Evolutionary conservation across 257 asterid genomes (phyloP).

Genomic region (Plectranthus barbatus): DNA sequence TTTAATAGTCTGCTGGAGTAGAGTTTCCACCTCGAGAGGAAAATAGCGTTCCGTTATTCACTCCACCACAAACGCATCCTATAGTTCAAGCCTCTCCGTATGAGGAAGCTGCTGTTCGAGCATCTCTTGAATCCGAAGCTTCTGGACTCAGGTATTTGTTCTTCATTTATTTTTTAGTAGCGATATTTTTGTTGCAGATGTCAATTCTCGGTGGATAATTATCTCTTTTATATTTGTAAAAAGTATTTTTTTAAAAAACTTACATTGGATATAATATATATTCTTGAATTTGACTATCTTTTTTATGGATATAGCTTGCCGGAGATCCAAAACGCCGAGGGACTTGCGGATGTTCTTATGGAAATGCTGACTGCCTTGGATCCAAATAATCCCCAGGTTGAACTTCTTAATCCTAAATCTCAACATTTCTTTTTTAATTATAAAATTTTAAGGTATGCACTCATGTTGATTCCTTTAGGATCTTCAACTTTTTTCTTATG

Average conservation of each 20-base stretch:
- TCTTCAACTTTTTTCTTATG: too few relatives aligned
- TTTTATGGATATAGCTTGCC: slow-evolving; percentile 42
- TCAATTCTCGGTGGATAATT: background rate
- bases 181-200: too few relatives aligned
- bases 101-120: slow-evolving; percentile 94
- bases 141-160: slow-evolving; percentile 79
- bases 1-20: slow-evolving; percentile 70
- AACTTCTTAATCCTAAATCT: background rate
- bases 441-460: too few relatives aligned
- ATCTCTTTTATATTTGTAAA: too few relatives aligned
- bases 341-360: slow-evolving; percentile 65
- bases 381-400: slow-evolving; percentile 70
- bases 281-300: slow-evolving; percentile 9
- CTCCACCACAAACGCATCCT: slow-evolving; percentile 94
- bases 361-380: slow-evolving; percentile 86
- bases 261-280: background rate
- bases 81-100: slow-evolving; percentile 40
- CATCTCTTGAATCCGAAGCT: slow-evolving; percentile 81
- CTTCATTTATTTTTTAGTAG: background rate
- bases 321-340: slow-evolving; percentile 85
- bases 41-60: slow-evolving; percentile 74
- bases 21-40: slow-evolving; percentile 93
- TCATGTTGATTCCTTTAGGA: too few relatives aligned
- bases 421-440: too few relatives aligned
- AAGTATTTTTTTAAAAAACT: background rate